Evolutionary conservation across 257 asterid genomes (phyloP).

Genomic region (Nicotiana tomentosiformis): DNA sequence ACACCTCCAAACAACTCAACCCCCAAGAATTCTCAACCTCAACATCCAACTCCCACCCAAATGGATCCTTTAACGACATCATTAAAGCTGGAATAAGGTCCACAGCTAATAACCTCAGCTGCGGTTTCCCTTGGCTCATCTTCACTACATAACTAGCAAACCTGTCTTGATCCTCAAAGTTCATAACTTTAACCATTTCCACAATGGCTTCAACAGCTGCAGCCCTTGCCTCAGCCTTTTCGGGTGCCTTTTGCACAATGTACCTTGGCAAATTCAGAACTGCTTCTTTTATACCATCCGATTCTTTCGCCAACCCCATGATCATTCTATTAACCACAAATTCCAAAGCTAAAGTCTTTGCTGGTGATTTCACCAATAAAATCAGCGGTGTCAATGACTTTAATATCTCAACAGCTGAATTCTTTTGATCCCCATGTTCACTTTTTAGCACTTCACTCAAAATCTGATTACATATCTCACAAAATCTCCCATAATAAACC

Average conservation of each 20-base stretch:
- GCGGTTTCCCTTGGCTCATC: constrained; percentile 83
- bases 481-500: constrained; percentile 41
- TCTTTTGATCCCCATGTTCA: constrained; percentile 74
- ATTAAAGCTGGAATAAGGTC: constrained; percentile 56
- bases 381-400: constrained; percentile 59
- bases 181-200: constrained; percentile 63
- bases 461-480: constrained; percentile 49
- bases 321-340: constrained; percentile 63
- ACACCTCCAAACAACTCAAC: constrained; percentile 51
- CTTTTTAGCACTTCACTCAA: constrained; percentile 49
- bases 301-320: constrained; percentile 34
- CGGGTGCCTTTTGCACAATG: constrained; percentile 71
- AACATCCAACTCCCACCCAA: constrained; percentile 40
- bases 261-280: constrained; percentile 73
- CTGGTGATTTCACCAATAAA: constrained; percentile 47
- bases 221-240: constrained; percentile 79
- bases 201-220: constrained; percentile 72
- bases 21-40: constrained; percentile 49
- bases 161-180: constrained; percentile 44
- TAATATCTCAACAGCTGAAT: constrained; percentile 67
- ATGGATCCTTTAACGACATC: constrained; percentile 41
- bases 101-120: constrained; percentile 74
- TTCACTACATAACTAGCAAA: constrained; percentile 64
- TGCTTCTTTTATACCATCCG: constrained; percentile 44
- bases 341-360: constrained; percentile 53